These are phyloP conservation scores for Neonectria coccinea DNA, from an alignment of 2,329 filamentous ascomycete genomes.

Conservation along the genomic window DNA sequence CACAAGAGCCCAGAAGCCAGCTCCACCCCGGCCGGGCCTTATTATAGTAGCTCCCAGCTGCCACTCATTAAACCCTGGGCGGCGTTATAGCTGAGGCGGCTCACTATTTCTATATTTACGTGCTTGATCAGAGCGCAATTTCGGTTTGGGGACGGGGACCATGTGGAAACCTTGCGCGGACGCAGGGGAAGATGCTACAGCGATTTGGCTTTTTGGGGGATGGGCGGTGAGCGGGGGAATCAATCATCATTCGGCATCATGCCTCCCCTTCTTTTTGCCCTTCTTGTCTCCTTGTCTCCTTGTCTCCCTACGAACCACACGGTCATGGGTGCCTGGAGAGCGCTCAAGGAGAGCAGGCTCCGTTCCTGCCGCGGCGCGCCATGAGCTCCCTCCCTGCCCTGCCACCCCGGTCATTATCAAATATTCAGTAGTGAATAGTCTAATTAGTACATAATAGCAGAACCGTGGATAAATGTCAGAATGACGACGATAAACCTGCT, in stretches of 20 bases:
- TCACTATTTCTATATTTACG: not conserved
- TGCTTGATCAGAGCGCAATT: not conserved
- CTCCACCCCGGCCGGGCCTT: not conserved
- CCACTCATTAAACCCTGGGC: slow-evolving; percentile 4
- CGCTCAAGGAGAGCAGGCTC: not conserved
- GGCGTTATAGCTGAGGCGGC: not conserved
- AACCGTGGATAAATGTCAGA: not conserved
- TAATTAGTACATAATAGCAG: too few relatives aligned
- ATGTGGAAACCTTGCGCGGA: not conserved
- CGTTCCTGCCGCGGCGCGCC: not conserved
- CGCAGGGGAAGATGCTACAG: not conserved
- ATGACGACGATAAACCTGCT: slow-evolving; percentile 8
- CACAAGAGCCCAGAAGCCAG: not conserved
- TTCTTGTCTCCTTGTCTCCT: not conserved
- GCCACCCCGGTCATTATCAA: not conserved
- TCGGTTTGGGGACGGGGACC: slow-evolving; percentile 2
- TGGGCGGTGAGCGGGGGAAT: slow-evolving; percentile 1
- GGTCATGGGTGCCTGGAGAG: too few relatives aligned
- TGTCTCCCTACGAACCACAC: not conserved
- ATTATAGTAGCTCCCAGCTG: not conserved
- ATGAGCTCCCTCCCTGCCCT: not conserved
- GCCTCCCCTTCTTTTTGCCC: not conserved
- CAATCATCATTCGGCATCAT: not conserved
- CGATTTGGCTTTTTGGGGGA: not conserved
- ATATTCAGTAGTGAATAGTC: not conserved